Conservation (phyloP, 2,329 filamentous ascomycete genomes). For the Claviceps paspali region DNA sequence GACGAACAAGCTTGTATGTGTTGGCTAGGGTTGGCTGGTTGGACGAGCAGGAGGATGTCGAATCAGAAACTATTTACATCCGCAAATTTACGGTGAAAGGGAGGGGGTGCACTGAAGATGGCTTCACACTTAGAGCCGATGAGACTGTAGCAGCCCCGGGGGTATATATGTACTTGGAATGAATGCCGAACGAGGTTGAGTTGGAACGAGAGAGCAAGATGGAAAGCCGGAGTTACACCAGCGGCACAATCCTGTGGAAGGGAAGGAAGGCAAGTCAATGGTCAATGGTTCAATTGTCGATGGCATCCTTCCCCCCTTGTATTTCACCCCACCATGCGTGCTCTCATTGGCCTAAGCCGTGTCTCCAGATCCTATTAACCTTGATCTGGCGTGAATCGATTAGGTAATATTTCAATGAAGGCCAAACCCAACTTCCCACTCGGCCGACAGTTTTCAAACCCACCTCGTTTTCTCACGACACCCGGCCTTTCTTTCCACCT, state of each 20-base stretch:
- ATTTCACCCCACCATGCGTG: not conserved
- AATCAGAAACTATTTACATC: no score
- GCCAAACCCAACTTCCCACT: not conserved
- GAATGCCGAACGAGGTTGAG: not conserved
- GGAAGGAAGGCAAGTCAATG: no score
- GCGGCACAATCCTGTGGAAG: no score
- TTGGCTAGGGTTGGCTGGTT: no score
- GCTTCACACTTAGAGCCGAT: not conserved
- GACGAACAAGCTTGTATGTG: not conserved
- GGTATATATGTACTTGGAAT: not conserved
- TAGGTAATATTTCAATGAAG: not conserved
- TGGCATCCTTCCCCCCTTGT: no score
- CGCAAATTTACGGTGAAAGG: no score
- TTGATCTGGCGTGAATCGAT: no score
- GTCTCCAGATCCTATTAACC: no score
- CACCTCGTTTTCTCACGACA: not conserved
- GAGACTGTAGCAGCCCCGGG: not conserved
- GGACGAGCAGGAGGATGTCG: no score
- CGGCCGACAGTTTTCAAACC: not conserved
- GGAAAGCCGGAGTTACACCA: not conserved
- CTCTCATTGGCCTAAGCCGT: not conserved
- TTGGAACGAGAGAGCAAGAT: not conserved
- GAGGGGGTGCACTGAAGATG: not conserved
- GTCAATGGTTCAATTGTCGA: no score
- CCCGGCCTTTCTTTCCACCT: no score